These are phyloP conservation scores for Microdochium paspali DNA, from an alignment of 2,329 filamentous ascomycete genomes.

Conservation along the genomic window DNA sequence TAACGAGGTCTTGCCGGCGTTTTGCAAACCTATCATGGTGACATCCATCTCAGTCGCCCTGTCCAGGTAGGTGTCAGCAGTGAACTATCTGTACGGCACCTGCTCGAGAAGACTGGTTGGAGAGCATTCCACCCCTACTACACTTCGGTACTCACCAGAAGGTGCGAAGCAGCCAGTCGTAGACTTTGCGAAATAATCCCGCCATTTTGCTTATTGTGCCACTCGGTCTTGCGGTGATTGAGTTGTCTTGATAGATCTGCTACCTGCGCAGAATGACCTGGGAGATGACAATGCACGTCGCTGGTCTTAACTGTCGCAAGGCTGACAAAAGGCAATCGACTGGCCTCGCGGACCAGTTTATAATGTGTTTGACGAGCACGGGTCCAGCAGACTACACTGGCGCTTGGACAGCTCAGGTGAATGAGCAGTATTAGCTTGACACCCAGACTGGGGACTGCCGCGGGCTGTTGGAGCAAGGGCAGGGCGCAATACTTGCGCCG, in stretches of 20 bases:
- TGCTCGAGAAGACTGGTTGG: too few relatives aligned
- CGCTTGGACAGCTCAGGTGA: neutral
- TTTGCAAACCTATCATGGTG: slow-evolving; percentile 96
- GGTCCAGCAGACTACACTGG: neutral
- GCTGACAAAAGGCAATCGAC: neutral
- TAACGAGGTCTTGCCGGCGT: slow-evolving; percentile 94
- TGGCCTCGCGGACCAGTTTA: neutral
- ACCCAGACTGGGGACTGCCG: neutral
- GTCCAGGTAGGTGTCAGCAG: neutral
- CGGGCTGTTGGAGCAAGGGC: neutral
- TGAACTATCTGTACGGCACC: too few relatives aligned
- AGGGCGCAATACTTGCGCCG: neutral
- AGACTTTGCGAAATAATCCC: slow-evolving; percentile 84
- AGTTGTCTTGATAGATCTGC: neutral
- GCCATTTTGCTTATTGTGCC: slow-evolving; percentile 53
- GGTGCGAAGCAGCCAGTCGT: slow-evolving; percentile 95
- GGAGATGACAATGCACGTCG: too few relatives aligned
- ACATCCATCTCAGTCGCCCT: slow-evolving; percentile 99
- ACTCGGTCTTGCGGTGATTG: neutral
- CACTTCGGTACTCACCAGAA: slow-evolving; percentile 73
- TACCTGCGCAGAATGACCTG: neutral
- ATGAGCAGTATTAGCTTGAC: neutral
- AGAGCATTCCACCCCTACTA: too few relatives aligned
- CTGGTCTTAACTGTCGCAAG: neutral
- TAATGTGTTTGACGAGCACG: neutral